Base-by-base conservation (phyloP, 176 grass and related monocot genomes). In the Olyra latifolia region DNA sequence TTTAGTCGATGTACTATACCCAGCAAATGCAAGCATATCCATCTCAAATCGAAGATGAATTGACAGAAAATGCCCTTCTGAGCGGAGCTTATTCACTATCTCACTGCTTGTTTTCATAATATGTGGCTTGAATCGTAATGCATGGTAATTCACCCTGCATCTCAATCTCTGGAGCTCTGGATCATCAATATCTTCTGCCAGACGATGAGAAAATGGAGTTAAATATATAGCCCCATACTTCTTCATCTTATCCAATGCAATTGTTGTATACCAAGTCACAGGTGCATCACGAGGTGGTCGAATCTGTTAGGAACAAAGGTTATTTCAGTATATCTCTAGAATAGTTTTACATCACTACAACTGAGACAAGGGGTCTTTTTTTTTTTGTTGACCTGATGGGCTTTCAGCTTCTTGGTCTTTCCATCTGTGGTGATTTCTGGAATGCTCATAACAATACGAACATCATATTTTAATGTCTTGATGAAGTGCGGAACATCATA, bases 1-100 rank as follows among this genome's bases (percentile, higher is more conserved):
- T 65, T 49, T 62, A 73, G 56, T 45, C 40, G 87, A 85, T 62
- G 66, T 46, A 27, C 27, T 81, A 27, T 93, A 99, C 96, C 93
- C 96, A 53, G 96, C 92, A 93, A 95, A 99, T 76, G 96, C 88
- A 86, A 99, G 92, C 96, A 99, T 99, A 87, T 99, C 96, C 90
- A 99, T 89, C 88, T 99, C 96, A 66, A 99, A 99, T 0, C 96
- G 84, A 87, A 99, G 93, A 86, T 99, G 96, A 87, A 99, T 99
- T 66, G 96, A 99, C 93, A 99, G 91, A 67, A 93, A 99, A 85
- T 95, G 93, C 24, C 93, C 96, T 86, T 93, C 69, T 23, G 83
- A 67, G 28, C 96, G 91, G 57, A 99, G 92, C 72, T 87, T 99
- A 83, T 88, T 91, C 72, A 99, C 90, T 84, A 95, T 99, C 48